These are phyloP conservation scores for Lactarius psammicola DNA, from an alignment of 768 basidiomycete species.

Conservation along the genomic window DNA sequence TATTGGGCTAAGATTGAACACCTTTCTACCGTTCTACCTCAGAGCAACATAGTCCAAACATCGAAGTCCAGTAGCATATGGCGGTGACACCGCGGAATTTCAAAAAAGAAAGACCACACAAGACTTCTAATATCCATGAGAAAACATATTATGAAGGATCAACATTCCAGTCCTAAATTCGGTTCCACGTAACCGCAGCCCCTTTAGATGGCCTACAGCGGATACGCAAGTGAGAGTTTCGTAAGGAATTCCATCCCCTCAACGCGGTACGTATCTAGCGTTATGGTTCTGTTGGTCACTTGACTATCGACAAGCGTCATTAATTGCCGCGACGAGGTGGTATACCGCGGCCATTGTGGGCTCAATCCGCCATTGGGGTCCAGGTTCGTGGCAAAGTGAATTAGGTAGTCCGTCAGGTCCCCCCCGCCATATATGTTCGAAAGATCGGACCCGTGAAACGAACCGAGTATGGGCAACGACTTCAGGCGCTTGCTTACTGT, in stretches of 20 bases:
- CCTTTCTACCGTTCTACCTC: too few relatives aligned
- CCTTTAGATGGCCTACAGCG: neutral
- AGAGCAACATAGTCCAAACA: too few relatives aligned
- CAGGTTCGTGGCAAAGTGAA: constrained; percentile 32
- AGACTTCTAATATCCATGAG: neutral
- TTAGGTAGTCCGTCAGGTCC: constrained; percentile 27
- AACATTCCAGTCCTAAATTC: neutral
- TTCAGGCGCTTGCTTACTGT: constrained; percentile 39
- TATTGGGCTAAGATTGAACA: too few relatives aligned
- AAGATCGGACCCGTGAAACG: constrained; percentile 23
- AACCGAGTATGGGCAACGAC: constrained; percentile 33
- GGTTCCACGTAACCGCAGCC: neutral
- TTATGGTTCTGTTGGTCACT: constrained; percentile 6
- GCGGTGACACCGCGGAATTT: too few relatives aligned
- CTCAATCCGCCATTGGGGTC: constrained; percentile 32
- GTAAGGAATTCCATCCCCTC: constrained; percentile 16
- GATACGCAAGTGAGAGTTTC: constrained; percentile 5
- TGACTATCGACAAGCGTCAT: constrained; percentile 25
- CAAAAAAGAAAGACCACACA: too few relatives aligned
- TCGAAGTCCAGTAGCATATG: too few relatives aligned
- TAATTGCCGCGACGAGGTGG: constrained; percentile 3
- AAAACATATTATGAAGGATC: neutral
- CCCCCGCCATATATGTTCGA: constrained; percentile 14
- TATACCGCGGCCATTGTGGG: constrained; percentile 26
- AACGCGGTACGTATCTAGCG: constrained; percentile 29